Evolutionary conservation across 164 flowering plant species (phyloP).

Genomic region (Vitis rotundifolia): DNA sequence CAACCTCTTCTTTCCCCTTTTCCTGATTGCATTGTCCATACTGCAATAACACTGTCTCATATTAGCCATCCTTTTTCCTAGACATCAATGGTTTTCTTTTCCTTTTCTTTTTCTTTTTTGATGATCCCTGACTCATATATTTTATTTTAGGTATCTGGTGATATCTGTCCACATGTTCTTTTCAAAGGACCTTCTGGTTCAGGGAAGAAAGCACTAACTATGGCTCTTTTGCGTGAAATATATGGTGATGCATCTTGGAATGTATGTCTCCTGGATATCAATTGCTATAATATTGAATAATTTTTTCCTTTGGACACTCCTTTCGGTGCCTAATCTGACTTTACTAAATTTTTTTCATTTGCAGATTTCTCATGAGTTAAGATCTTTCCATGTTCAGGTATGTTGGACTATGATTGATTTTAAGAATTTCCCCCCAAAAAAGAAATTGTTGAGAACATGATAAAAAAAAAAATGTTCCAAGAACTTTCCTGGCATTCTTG

Average conservation of each 20-base stretch:
- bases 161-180: conserved; percentile 56
- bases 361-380: conserved; percentile 61
- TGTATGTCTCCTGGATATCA: conserved; percentile 33
- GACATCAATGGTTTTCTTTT: background rate
- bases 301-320: background rate
- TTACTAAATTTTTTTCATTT: conserved; percentile 7
- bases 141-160: conserved; percentile 41
- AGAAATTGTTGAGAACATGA: background rate
- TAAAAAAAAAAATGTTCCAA: background rate
- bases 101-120: background rate
- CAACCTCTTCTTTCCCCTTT: background rate
- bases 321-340: conserved; percentile 9
- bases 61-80: no score
- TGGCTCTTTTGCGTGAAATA: conserved; percentile 63
- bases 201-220: conserved; percentile 59
- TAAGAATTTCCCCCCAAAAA: background rate
- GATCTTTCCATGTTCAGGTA: conserved; percentile 60
- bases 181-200: conserved; percentile 73
- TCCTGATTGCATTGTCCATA: background rate
- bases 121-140: background rate
- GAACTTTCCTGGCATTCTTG: no score
- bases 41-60: background rate
- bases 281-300: background rate
- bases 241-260: conserved; percentile 57
- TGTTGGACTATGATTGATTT: background rate